Evolutionary conservation across 108 stramenopile species (phyloP), one percentile per base, ranked within the genome.

Genomic region (Skeletonema marinoi): DNA sequence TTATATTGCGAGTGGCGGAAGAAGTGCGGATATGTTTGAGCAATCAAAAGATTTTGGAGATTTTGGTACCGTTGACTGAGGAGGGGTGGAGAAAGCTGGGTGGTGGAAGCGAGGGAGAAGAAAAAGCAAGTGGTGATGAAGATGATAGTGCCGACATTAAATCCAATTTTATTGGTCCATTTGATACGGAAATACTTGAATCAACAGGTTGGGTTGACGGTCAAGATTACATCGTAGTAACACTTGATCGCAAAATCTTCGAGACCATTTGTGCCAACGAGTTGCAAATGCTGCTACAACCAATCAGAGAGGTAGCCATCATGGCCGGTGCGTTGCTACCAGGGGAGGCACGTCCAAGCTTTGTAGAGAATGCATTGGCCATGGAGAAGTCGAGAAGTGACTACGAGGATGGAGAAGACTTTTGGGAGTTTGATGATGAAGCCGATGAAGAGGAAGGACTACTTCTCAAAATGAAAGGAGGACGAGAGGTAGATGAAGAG

Each of bases 241-340:
- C 74, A 29, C 50, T 91, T 44, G 82, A 86, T 46, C 82, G 94
- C 6, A 85, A 74, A 39, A 75, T 75, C n/a, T 86, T 93, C 65
- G 94, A 95, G 73, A 64, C 60, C 9, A 61, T 92, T 3, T 95
- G 90, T 64, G 41, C 44, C 16, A 75, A 81, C n/a, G 89, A 95
- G 72, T 75, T 95, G 6, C 85, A 80, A 70, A 73, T 75, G 56
- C 66, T 95, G 12, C 65, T 95, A 8, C 80, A 87, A 42, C 94
- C 94, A 16, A 74, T 95, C 17, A 89, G 92, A 60, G 90, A 95
- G 77, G 94, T 90, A 4, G 94, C 94, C 38, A 87, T 95, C 16
- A 88, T 93, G 86, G 86, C 92, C 31, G 89, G 92, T 21, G 94
- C 88, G 16, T 60, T 95, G 51, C 63, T 95, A 32, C 92, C 94